Conservation (phyloP, 148 eudicot species). For the Chenopodium berlandieri region DNA sequence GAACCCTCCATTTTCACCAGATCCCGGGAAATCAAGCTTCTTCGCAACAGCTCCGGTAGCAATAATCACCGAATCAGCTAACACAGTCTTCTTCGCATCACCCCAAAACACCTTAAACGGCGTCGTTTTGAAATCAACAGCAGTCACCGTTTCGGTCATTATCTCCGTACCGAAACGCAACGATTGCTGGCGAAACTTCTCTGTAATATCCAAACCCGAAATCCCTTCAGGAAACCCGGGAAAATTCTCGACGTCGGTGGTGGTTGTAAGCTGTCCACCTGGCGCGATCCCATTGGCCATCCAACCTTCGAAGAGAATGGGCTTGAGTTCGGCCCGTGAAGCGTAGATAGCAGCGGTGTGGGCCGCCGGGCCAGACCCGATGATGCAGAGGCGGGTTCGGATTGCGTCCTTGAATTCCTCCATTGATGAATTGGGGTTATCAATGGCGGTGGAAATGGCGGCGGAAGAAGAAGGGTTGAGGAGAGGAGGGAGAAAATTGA, state of each 20-base stretch:
- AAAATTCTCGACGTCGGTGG: slow-evolving; percentile 85
- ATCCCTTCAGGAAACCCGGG: slow-evolving; percentile 84
- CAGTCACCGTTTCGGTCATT: slow-evolving; percentile 58
- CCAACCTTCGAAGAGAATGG: slow-evolving; percentile 81
- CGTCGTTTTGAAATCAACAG: slow-evolving; percentile 45
- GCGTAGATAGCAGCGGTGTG: slow-evolving; percentile 96
- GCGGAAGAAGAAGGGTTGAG: slow-evolving; percentile 13
- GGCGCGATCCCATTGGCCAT: slow-evolving; percentile 93
- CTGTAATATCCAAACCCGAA: slow-evolving; percentile 55
- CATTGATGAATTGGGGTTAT: background rate
- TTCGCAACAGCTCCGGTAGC: slow-evolving; percentile 90
- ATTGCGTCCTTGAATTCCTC: slow-evolving; percentile 37
- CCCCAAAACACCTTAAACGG: slow-evolving; percentile 57
- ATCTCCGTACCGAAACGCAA: slow-evolving; percentile 55
- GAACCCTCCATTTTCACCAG: slow-evolving; percentile 39
- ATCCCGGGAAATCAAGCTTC: slow-evolving; percentile 51
- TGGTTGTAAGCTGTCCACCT: slow-evolving; percentile 92
- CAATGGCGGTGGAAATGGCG: background rate
- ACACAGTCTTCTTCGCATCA: slow-evolving; percentile 32
- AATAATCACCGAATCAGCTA: slow-evolving; percentile 70
- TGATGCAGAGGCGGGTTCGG: slow-evolving; percentile 65
- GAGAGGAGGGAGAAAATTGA: slow-evolving; percentile 32
- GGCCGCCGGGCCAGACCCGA: slow-evolving; percentile 92
- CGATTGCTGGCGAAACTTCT: slow-evolving; percentile 50
- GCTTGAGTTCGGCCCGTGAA: slow-evolving; percentile 74